Evolutionary conservation across 768 basidiomycete genomes (phyloP), one percentile per base, ranked within the genome.

Genomic region (Tylopilus felleus): DNA sequence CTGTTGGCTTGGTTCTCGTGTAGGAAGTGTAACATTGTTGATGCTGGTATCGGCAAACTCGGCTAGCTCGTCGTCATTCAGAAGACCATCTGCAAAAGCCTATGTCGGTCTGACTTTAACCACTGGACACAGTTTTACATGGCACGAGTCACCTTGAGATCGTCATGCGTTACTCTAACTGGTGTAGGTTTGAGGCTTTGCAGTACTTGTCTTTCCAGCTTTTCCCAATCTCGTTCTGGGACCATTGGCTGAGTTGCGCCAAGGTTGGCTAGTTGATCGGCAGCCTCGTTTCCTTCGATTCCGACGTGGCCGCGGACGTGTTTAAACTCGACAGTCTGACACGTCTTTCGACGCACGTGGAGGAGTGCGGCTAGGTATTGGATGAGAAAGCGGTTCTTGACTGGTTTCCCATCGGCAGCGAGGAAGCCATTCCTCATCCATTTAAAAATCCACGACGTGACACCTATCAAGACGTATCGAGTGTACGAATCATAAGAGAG

Each of bases 231-330:
- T 43, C 76, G 75, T 33, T 91, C 88, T 5, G 65, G 62, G 2
- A 72, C 53, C 17, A 40, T 53, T 0, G 76, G 73, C 48, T 75
- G 53, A 10, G 63, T 59, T 10, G 78, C 68, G 3, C 92, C 92
- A 6, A 69, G 29, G 53, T 82, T 86, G 4, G 92, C 92, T 52
- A 85, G 77, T 14, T 57, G 62, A 66, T 98, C 95, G 3, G 95
- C 95, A 40, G 81, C 85, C 49, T 98, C 94, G 65, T 98, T 98
- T 1, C 95, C 95, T 49, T 72, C 72, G 27, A 82, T 75, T 0
- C 93, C 93, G 10, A 74, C 75, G 63, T 97, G 95, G 0, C 86
- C 95, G 53, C 82, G 79, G 52, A 98, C 90, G 61, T 93, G 79
- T 59, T 82, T 72, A 45, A 96, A 77, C 35, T 66, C 67, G 41